Base-by-base conservation (phyloP, 371 early-diverging fungal genomes). In the Mucor irregularis region DNA sequence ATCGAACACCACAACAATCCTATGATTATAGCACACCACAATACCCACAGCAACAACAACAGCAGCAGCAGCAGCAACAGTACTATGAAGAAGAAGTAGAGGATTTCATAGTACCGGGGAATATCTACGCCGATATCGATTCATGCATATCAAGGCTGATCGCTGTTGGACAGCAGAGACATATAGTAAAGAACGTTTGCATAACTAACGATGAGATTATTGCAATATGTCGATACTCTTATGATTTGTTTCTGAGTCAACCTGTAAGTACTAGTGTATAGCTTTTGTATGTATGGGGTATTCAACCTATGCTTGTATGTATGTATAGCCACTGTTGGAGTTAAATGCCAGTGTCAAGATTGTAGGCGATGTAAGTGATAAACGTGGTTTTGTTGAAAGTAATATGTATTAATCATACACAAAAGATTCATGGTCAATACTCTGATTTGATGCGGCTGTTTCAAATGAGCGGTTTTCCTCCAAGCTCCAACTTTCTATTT, bases 271-370 rank as follows among this genome's bases (percentile, higher is more conserved):
- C 1, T 21, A 42, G 33, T 25, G 14, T 16, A 40, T 21, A 31
- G 16, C 30, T 4, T 3, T n/a, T 22, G 11, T 2, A 25, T 14
- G 25, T 24, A 19, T 49, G 6, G 39, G 21, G 10, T 9, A 35
- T 10, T 9, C 10, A 35, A 5, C 3, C 3, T 35, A 44, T n/a
- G 13, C 22, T 29, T n/a, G n/a, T n/a, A n/a, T n/a, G n/a, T n/a
- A n/a, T n/a, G n/a, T 45, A 26, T 42, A 76, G 50, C 82, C 93
- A 2, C 80, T 99, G 43, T 73, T 99, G 17, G 97, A 98, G 67
- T 76, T 99, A 43, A 87, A 88, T 34, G 90, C 98, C 5, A 95
- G 96, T 19, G 91, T 98, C 47, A 98, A 98, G 69, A 89, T 99
- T 80, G 91, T 82, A 68, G 91, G 95, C 16, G 98, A 98, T 69